A percentile compares a stretch with the other conserved stretches of the same genome.
Evolutionary conservation across 345 rosid genomes (phyloP).

Genomic region (Noccaea bulbosa): DNA sequence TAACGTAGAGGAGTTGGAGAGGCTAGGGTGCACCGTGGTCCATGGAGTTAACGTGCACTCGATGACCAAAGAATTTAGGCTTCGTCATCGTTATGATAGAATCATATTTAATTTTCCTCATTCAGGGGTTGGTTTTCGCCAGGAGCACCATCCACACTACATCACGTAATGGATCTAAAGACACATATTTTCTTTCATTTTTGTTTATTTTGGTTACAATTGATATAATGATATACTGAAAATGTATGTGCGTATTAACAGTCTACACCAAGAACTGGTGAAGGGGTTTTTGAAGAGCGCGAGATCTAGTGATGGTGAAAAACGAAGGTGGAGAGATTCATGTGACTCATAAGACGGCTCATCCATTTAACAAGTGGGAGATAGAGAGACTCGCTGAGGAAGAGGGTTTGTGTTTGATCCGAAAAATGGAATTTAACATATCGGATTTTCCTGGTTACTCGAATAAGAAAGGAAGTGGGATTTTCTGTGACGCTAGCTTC

Average conservation of each 20-base stretch:
- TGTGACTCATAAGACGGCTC: constrained; percentile 49
- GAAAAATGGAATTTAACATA: constrained; percentile 13
- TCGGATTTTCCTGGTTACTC: constrained; percentile 50
- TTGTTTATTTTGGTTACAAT: not conserved
- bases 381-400: constrained; percentile 39
- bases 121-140: constrained; percentile 33
- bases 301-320: constrained; percentile 39
- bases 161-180: not conserved
- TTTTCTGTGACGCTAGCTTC: constrained; percentile 3
- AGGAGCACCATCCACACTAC: not conserved
- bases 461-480: constrained; percentile 49
- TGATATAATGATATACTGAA: not conserved
- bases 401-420: constrained; percentile 33
- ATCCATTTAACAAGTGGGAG: constrained; percentile 51
- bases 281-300: constrained; percentile 50
- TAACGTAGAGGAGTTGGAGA: constrained; percentile 20
- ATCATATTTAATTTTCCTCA: constrained; percentile 48
- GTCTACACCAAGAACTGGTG: constrained; percentile 42
- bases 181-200: not conserved
- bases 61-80: constrained; percentile 27
- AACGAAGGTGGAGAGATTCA: constrained; percentile 49
- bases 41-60: constrained; percentile 36
- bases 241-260: not conserved
- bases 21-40: constrained; percentile 30
- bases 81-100: constrained; percentile 30